A percentile compares a stretch with the other conserved stretches of the same genome.
Conservation (phyloP, 768 basidiomycete species). For the Symmetrospora coprosmae region DNA sequence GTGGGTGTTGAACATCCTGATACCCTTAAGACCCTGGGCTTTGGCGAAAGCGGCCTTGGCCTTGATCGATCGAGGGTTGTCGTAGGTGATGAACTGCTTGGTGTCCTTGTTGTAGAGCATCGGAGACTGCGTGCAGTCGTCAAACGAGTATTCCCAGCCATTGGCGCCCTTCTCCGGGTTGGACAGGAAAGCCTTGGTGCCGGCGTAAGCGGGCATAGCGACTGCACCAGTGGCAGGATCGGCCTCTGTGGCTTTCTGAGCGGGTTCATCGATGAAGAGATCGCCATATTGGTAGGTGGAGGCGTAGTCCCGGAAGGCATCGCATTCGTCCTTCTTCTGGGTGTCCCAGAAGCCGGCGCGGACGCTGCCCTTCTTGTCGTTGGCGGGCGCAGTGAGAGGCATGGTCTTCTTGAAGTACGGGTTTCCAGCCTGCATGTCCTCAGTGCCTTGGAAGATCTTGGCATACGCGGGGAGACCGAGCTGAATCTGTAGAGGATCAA, state of each 20-base stretch:
- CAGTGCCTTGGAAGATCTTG: not conserved
- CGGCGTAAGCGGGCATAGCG: too few relatives aligned
- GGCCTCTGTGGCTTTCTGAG: too few relatives aligned
- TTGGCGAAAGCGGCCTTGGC: slow-evolving; percentile 7
- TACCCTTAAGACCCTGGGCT: not conserved
- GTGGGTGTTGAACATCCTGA: not conserved
- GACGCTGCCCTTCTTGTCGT: not conserved
- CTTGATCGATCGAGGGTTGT: not conserved
- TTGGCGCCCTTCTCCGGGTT: not conserved
- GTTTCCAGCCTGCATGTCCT: not conserved
- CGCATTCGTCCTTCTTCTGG: not conserved
- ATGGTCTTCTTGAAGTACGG: not conserved
- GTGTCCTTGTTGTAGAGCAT: not conserved
- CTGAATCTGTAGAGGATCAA: not conserved
- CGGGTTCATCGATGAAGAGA: too few relatives aligned
- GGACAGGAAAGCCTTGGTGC: too few relatives aligned
- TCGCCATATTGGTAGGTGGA: not conserved
- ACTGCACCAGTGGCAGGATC: too few relatives aligned
- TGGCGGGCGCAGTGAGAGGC: not conserved
- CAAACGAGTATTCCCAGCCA: not conserved
- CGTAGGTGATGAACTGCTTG: slow-evolving; percentile 3
- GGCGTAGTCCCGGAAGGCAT: not conserved
- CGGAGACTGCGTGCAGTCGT: slow-evolving; percentile 1
- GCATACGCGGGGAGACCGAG: not conserved
- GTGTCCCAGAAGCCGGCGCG: not conserved